Evolutionary conservation across 169 alveolate genomes (phyloP).

Genomic region (Babesia ovata): DNA sequence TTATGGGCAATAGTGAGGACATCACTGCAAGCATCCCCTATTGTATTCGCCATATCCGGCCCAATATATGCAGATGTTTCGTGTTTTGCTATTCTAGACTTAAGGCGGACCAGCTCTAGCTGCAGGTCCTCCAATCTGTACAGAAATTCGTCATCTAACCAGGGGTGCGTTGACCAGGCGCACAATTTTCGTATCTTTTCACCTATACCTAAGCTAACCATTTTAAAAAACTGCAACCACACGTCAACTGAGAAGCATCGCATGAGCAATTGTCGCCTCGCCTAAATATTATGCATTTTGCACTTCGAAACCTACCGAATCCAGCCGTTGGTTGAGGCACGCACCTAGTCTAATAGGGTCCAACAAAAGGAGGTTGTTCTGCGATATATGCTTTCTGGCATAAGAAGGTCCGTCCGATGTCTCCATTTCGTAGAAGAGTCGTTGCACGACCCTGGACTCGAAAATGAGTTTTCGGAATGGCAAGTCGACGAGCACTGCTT

Average conservation of each 20-base stretch:
- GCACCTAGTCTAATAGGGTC: slow-evolving; percentile 54
- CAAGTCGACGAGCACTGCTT: slow-evolving; percentile 53
- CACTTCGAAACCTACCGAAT: slow-evolving; percentile 27
- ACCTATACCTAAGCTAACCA: slow-evolving; percentile 68
- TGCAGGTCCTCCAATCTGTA: slow-evolving; percentile 52
- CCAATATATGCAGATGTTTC: slow-evolving; percentile 17
- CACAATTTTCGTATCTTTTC: slow-evolving; percentile 34
- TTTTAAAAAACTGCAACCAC: slow-evolving; percentile 51
- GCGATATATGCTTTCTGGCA: slow-evolving; percentile 15
- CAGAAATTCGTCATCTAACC: slow-evolving; percentile 40
- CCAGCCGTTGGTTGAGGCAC: slow-evolving; percentile 18
- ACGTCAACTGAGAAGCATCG: slow-evolving; percentile 43
- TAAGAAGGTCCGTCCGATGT: slow-evolving; percentile 12
- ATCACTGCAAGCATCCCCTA: slow-evolving; percentile 35
- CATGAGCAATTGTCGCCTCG: slow-evolving; percentile 41
- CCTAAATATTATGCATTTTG: not conserved
- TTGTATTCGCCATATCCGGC: slow-evolving; percentile 32
- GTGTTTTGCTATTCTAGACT: slow-evolving; percentile 22
- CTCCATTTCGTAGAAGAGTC: slow-evolving; percentile 64
- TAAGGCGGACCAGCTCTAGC: slow-evolving; percentile 46
- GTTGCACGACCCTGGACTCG: slow-evolving; percentile 64
- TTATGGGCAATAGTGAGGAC: slow-evolving; percentile 11
- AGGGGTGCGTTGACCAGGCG: slow-evolving; percentile 4
- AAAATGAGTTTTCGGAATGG: slow-evolving; percentile 58
- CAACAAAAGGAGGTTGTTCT: slow-evolving; percentile 41